Base-by-base conservation (phyloP, 495 filamentous ascomycete genomes). In the Aspergillus coremiiformis region DNA sequence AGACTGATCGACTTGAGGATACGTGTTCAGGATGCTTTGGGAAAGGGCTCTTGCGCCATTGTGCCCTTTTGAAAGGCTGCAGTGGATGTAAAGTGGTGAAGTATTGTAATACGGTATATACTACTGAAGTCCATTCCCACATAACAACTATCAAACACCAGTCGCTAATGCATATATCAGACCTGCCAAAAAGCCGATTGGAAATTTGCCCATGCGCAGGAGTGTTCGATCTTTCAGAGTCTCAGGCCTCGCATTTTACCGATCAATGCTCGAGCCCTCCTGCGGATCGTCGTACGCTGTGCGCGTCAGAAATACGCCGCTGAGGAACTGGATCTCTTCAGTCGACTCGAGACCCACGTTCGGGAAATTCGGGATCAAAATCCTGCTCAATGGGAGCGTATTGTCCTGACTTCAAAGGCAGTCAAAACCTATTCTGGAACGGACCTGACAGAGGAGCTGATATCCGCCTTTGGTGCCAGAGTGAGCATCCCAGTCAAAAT, bases 31-130 rank as follows among this genome's bases (percentile, higher is more conserved):
- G 64, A 21, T 78, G 75, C 46, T 69, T 71, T 54, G 61, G 72
- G 15, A 65, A 62, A 48, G 61, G 55, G 22, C 59, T 66, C 19
- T 44, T 65, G 49, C 65, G 64, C 12, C 46, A 32, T 14, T 59
- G 47, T 1, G 47, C 51, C 27, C 55, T 62, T n/a, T n/a, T 84
- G 22, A 79, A 74, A 54, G 72, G 69, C 23, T 90, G 86, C 64
- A 72, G 72, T 0, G 79, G 78, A 0, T 90, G 86, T 66, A 76
- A 71, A 44, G 66, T 76, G 11, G 77, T 82, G 0, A 78, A 73
- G 51, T 90, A 86, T 63, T 90, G 86, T 62, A 75, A 77, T 43
- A 81, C 80, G 73, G 82, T 85, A 56, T 19, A 32, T 55, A 42
- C 15, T n/a, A n/a, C n/a, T n/a, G n/a, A n/a, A n/a, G n/a, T 64